Evolutionary conservation across 2,329 filamentous ascomycete genomes (phyloP).

Genomic region (Aspergillus sp.): DNA sequence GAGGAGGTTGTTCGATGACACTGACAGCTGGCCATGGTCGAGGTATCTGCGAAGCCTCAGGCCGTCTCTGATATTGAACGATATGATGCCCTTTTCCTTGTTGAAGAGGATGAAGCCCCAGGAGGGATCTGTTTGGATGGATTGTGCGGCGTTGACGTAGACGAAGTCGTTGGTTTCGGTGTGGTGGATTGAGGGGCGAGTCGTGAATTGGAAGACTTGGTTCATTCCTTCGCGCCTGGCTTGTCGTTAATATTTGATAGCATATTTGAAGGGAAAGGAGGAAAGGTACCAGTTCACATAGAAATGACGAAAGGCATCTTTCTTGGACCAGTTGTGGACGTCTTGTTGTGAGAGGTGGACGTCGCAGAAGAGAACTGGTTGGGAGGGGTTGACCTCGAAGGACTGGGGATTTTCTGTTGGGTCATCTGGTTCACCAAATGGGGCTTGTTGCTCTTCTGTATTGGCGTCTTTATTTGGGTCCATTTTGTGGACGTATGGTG

Average conservation of each 20-base stretch:
- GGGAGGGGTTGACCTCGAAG: neutral
- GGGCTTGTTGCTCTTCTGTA: neutral
- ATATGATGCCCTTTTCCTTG: neutral
- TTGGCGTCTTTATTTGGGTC: neutral
- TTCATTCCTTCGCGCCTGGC: neutral
- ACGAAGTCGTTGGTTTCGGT: neutral
- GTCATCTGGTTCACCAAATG: neutral
- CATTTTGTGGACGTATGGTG: neutral
- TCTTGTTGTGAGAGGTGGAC: neutral
- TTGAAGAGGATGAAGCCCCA: neutral
- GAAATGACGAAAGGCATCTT: neutral
- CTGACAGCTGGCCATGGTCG: neutral
- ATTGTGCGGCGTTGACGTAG: neutral
- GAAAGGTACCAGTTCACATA: neutral
- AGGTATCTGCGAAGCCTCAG: neutral
- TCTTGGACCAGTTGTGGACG: neutral
- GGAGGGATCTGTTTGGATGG: neutral
- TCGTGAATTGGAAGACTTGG: neutral
- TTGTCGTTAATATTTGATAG: neutral
- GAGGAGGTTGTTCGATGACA: neutral
- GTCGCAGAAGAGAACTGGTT: neutral
- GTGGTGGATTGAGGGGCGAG: neutral
- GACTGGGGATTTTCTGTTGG: neutral
- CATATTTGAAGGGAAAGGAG: neutral
- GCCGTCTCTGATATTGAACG: neutral